Evolutionary conservation across 140 eudicot genomes (phyloP).

Genomic region (Cichorium intybus): DNA sequence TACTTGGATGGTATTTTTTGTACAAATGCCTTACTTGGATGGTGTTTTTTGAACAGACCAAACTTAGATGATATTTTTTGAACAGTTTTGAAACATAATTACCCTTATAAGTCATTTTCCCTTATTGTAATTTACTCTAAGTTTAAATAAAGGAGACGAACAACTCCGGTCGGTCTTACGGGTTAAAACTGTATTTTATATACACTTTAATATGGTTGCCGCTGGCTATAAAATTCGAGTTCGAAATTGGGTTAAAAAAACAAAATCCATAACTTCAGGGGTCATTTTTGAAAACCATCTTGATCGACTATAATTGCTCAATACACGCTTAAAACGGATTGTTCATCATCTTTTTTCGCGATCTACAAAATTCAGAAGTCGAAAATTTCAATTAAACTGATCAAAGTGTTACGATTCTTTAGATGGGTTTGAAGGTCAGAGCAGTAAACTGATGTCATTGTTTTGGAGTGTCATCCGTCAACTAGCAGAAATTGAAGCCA

Average conservation of each 20-base stretch:
- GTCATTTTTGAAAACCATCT: slow-evolving; percentile 9
- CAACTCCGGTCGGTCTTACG: no score
- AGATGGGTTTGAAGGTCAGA: slow-evolving; percentile 44
- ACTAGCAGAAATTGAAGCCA: slow-evolving; percentile 58
- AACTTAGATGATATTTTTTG: no score
- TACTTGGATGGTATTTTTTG: no score
- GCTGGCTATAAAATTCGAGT: neutral
- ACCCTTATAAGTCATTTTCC: no score
- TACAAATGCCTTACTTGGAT: no score
- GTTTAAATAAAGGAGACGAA: no score
- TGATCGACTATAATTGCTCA: slow-evolving; percentile 9
- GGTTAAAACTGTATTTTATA: no score
- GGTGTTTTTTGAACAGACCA: no score
- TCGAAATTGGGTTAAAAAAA: neutral
- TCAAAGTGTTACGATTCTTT: slow-evolving; percentile 12
- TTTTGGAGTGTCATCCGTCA: slow-evolving; percentile 64
- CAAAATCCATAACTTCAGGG: slow-evolving; percentile 4
- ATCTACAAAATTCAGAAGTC: slow-evolving; percentile 13
- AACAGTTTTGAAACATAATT: no score
- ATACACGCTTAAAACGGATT: slow-evolving; percentile 4
- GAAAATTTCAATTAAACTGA: slow-evolving; percentile 3
- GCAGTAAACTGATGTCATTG: slow-evolving; percentile 57
- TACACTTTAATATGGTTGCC: no score
- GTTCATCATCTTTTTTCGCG: slow-evolving; percentile 20
- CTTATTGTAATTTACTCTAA: no score